Evolutionary conservation across 2,329 filamentous ascomycete species (phyloP).

Genomic region (Aureobasidium sp.): DNA sequence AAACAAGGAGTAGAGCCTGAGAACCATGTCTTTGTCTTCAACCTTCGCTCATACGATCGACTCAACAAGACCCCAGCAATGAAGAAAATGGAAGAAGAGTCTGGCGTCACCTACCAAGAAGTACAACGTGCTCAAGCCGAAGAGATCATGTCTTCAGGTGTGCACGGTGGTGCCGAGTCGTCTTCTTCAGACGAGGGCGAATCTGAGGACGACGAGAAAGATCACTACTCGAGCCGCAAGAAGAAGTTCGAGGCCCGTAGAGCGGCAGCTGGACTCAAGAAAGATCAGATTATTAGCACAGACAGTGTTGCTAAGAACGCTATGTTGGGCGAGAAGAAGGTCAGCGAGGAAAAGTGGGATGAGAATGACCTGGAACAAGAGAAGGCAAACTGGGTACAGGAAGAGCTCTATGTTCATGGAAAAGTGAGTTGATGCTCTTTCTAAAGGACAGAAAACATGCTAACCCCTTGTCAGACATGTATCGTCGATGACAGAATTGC

Average conservation of each 20-base stretch:
- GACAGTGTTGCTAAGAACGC: conserved; percentile 69
- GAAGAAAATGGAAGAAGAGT: conserved; percentile 67
- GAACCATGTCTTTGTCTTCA: conserved; percentile 88
- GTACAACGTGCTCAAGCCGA: conserved; percentile 83
- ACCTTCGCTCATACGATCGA: conserved; percentile 85
- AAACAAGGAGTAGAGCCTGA: conserved; percentile 68
- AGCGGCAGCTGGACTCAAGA: conserved; percentile 31
- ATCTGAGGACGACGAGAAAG: conserved; percentile 28
- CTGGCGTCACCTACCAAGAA: conserved; percentile 77
- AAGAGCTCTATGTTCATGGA: conserved; percentile 91
- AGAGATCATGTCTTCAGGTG: conserved; percentile 71
- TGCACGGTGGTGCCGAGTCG: conserved; percentile 52
- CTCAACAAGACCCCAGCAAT: conserved; percentile 74
- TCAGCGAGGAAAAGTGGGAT: conserved; percentile 69
- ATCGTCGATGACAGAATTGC: conserved; percentile 83
- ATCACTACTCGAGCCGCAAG: conserved; percentile 35
- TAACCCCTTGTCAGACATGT: conserved; percentile 39
- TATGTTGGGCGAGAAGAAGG: conserved; percentile 62
- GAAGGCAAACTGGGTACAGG: conserved; percentile 83
- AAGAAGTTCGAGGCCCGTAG: conserved; percentile 40
- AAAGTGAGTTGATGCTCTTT: conserved; percentile 52
- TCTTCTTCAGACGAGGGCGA: conserved; percentile 23
- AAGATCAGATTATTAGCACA: conserved; percentile 44
- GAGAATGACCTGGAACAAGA: conserved; percentile 56
- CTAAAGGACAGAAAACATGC: background rate